Evolutionary conservation across 139 green algal species (phyloP).

Genomic region (Chloropicon primus): DNA sequence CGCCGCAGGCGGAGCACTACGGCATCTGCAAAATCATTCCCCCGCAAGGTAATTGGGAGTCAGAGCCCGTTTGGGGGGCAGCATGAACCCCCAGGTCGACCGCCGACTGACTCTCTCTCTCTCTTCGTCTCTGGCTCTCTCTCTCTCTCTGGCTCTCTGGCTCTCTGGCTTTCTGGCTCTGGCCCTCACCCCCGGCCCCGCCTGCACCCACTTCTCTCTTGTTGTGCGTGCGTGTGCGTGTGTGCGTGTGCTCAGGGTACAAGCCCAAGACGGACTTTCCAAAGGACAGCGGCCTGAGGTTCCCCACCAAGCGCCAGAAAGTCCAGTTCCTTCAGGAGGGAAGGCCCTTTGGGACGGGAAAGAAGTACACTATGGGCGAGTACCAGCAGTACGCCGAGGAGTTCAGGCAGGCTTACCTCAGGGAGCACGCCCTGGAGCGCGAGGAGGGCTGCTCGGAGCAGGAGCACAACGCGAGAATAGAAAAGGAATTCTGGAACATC

Average conservation of each 20-base stretch:
- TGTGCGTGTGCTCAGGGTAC: not conserved
- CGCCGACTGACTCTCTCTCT: too few relatives aligned
- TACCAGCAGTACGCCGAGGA: constrained; percentile 33
- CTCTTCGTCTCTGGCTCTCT: too few relatives aligned
- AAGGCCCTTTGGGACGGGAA: constrained; percentile 11
- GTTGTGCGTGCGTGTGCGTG: not conserved
- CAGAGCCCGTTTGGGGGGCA: too few relatives aligned
- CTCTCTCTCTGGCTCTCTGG: too few relatives aligned
- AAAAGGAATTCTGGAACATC: constrained; percentile 83
- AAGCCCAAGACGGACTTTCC: not conserved
- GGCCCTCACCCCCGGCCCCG: not conserved
- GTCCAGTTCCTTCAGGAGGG: constrained; percentile 18
- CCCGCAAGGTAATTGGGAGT: not conserved
- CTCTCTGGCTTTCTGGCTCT: not conserved
- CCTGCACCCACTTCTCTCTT: not conserved
- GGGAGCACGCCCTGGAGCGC: constrained; percentile 2
- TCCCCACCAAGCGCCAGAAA: constrained; percentile 12
- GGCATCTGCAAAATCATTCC: constrained; percentile 30
- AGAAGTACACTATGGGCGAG: constrained; percentile 40
- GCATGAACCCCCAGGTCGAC: too few relatives aligned
- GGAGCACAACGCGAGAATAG: constrained; percentile 11
- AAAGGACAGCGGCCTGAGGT: not conserved
- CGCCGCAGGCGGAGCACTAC: constrained; percentile 18
- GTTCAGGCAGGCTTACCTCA: constrained; percentile 38
- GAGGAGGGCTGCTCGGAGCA: not conserved